Conservation (phyloP, 2,329 filamentous ascomycete species). For the Alternaria rosae region DNA sequence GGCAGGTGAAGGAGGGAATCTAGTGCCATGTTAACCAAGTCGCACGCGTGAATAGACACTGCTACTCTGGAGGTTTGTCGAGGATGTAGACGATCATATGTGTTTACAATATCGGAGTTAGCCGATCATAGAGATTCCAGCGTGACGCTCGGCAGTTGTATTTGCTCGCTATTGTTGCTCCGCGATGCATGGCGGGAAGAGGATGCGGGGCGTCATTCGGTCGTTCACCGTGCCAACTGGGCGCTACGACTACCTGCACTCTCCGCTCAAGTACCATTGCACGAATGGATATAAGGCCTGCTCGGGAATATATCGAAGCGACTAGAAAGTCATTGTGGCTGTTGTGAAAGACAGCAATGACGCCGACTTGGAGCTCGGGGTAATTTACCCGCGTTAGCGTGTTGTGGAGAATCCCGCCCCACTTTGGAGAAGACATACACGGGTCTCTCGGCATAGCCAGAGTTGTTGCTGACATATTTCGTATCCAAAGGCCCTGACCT, state of each 20-base stretch:
- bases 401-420: background rate
- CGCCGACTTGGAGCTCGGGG: background rate
- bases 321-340: background rate
- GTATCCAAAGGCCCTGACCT: background rate
- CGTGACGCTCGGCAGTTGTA: slow-evolving; percentile 33
- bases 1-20: slow-evolving; percentile 27
- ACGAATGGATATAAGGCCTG: background rate
- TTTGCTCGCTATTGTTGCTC: slow-evolving; percentile 20
- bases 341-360: background rate
- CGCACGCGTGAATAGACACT: background rate
- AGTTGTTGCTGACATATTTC: too few species aligned
- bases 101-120: slow-evolving; percentile 9
- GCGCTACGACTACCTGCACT: background rate
- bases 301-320: background rate
- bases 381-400: background rate
- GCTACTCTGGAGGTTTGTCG: background rate
- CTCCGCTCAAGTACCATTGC: background rate
- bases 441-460: too few species aligned
- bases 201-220: slow-evolving; percentile 19
- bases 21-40: slow-evolving; percentile 32
- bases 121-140: slow-evolving; percentile 4
- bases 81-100: background rate
- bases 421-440: background rate
- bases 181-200: slow-evolving; percentile 10
- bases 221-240: background rate